A percentile compares a stretch with the other conserved stretches of the same genome.
These are phyloP conservation scores for Asparagopsis taxiformis DNA, from an alignment of 31 red algal species.

Conservation along the genomic window DNA sequence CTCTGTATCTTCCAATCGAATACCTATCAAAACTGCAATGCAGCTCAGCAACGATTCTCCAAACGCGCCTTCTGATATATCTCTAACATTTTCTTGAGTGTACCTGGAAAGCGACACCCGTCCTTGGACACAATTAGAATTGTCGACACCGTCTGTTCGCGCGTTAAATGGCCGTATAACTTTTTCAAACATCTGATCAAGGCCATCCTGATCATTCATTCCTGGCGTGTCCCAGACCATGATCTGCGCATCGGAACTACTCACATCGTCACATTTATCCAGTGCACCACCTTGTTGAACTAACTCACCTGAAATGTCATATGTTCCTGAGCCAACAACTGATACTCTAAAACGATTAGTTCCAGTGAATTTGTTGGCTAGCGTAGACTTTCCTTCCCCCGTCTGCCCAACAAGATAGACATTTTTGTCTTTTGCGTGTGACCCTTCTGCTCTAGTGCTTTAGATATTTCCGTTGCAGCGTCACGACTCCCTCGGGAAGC, in stretches of 20 bases:
- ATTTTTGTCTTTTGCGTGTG: neutral
- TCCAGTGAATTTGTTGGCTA: slow-evolving; percentile 5
- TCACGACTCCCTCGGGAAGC: neutral
- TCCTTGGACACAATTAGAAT: slow-evolving; percentile 19
- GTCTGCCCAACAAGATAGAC: slow-evolving; percentile 17
- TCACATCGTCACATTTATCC: no score
- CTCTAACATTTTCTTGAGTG: neutral
- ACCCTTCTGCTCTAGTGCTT: neutral
- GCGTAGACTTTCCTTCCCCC: slow-evolving; percentile 17
- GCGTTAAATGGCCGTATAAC: slow-evolving; percentile 8
- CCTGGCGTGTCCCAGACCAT: slow-evolving; percentile 23
- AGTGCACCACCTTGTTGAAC: neutral
- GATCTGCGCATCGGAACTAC: neutral
- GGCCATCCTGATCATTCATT: slow-evolving; percentile 14
- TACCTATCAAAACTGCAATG: neutral
- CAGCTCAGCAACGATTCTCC: slow-evolving; percentile 10
- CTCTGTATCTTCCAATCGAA: neutral
- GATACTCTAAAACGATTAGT: slow-evolving; percentile 8
- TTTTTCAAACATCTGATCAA: neutral
- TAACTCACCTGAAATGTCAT: neutral
- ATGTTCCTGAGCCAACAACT: slow-evolving; percentile 7
- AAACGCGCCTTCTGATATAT: neutral
- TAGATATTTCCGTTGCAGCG: no score
- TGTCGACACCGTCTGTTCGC: slow-evolving; percentile 16
- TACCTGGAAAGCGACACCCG: slow-evolving; percentile 1